Evolutionary conservation across 2,329 filamentous ascomycete species (phyloP), one percentile per base, ranked within the genome.

Genomic region (Calonectria multiphialidica): DNA sequence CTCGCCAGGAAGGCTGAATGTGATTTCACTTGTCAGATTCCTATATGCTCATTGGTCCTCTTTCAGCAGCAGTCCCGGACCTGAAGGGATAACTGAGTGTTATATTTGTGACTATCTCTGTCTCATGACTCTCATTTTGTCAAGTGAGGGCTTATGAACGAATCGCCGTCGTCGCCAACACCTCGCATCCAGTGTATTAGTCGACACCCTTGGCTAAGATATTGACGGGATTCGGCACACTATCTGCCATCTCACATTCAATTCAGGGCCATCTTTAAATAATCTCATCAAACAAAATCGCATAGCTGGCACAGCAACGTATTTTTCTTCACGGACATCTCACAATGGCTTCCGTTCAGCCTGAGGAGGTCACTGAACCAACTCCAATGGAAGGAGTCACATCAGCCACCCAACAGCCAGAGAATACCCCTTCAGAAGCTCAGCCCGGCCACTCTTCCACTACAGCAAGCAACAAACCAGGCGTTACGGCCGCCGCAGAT

Each of bases 291-390:
- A n/a, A 21, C 3, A 23, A n/a, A 18, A 33, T 53, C 12, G 1
- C 9, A 23, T 25, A 18, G 21, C n/a, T 18, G 15, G 18, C 18
- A 18, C 9, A 33, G 16, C 12, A 55, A 12, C 3, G 21, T 42
- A 15, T 23, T 30, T 65, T 12, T n/a, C 8, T 37, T 44, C 55
- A 18, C 9, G 35, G 16, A 35, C 13, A 40, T 45, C 50, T 66
- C 69, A 44, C 21, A 63, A 74, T 72, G 71, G 67, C 68, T 47
- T 72, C 73, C 23, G 30, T 47, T 45, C 53, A 69, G 33, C 55
- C 66, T n/a, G 35, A 47, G 21, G 53, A 73, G 16, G 47, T 65
- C 28, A 9, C 57, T 57, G 50, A 55, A 18, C n/a, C 68, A 23
- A 55, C 71, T 35, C 49, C 68, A 16, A 72, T 72, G 64, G 72